phyloP scores from a whole-genome alignment of 2,329 filamentous ascomycete species.

The Didymosphaeria variabile region DNA sequence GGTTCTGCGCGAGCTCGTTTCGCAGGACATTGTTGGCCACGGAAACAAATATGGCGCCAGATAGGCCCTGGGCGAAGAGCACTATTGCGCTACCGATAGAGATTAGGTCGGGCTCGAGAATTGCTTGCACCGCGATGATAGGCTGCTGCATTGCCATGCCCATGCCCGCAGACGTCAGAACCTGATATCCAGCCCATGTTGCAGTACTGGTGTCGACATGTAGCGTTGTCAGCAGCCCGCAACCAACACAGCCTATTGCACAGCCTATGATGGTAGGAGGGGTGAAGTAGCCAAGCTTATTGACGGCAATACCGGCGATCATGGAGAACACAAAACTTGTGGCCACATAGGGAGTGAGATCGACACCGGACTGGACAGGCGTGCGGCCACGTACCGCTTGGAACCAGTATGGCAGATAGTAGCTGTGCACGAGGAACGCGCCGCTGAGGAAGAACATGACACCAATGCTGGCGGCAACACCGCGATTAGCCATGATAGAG shows the following conservation, averaged over 20 bases:
- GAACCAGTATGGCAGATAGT: constrained; percentile 61
- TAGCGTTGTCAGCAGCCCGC: constrained; percentile 55
- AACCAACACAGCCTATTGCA: constrained; percentile 31
- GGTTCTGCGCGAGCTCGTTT: neutral
- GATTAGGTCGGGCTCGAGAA: neutral
- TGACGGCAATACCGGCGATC: constrained; percentile 28
- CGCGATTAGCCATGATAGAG: constrained; percentile 43
- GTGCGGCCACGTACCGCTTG: constrained; percentile 51
- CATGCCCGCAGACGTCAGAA: neutral
- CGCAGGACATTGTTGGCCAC: neutral
- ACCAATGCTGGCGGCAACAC: constrained; percentile 46
- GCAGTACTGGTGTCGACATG: constrained; percentile 43
- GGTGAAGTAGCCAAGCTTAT: constrained; percentile 46
- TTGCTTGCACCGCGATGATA: constrained; percentile 39
- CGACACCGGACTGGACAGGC: constrained; percentile 52
- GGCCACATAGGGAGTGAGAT: constrained; percentile 55
- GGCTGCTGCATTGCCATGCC: constrained; percentile 4
- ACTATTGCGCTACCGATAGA: constrained; percentile 25
- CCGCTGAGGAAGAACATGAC: constrained; percentile 32
- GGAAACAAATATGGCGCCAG: constrained; percentile 36
- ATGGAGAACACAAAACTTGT: constrained; percentile 29
- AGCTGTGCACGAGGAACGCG: constrained; percentile 50
- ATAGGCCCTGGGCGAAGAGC: constrained; percentile 52
- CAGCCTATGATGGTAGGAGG: constrained; percentile 13
- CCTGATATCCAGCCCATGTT: constrained; percentile 58